Conservation (phyloP, 1,284 basidiomycete species). For the Coniferiporia sulphurascens region DNA sequence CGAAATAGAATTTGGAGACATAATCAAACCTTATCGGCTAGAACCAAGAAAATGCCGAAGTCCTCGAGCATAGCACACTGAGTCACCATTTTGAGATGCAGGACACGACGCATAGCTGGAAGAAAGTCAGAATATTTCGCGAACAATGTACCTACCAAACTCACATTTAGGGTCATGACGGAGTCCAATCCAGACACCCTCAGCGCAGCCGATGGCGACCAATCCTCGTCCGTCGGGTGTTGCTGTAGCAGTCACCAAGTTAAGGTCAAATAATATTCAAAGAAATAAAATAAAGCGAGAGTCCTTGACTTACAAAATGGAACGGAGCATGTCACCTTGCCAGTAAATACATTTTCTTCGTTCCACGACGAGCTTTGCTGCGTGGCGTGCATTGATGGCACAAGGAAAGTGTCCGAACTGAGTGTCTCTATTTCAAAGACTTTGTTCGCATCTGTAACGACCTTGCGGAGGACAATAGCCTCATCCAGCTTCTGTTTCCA, state of each 20-base stretch:
- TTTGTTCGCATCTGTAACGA: constrained; percentile 89
- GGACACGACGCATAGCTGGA: constrained; percentile 79
- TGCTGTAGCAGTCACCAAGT: constrained; percentile 34
- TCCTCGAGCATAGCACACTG: constrained; percentile 94
- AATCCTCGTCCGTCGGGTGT: constrained; percentile 80
- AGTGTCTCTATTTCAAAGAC: constrained; percentile 87
- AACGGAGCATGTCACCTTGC: constrained; percentile 89
- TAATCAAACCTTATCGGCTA: constrained; percentile 79
- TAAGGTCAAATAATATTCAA: no score
- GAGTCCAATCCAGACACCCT: constrained; percentile 97
- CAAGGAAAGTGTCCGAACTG: constrained; percentile 80
- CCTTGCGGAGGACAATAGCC: constrained; percentile 78
- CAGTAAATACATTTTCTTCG: constrained; percentile 72
- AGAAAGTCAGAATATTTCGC: constrained; percentile 8
- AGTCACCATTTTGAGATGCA: constrained; percentile 87
- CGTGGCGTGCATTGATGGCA: constrained; percentile 53
- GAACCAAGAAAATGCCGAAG: constrained; percentile 91
- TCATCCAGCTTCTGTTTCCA: constrained; percentile 92
- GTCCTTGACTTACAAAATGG: constrained; percentile 70
- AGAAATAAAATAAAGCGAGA: no score
- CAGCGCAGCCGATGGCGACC: constrained; percentile 90
- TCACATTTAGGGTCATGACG: constrained; percentile 79
- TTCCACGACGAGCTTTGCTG: constrained; percentile 54
- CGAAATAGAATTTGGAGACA: background rate
- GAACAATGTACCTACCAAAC: constrained; percentile 25